Conservation (phyloP, 768 basidiomycete species). For the Phaeolepiota aurea region DNA sequence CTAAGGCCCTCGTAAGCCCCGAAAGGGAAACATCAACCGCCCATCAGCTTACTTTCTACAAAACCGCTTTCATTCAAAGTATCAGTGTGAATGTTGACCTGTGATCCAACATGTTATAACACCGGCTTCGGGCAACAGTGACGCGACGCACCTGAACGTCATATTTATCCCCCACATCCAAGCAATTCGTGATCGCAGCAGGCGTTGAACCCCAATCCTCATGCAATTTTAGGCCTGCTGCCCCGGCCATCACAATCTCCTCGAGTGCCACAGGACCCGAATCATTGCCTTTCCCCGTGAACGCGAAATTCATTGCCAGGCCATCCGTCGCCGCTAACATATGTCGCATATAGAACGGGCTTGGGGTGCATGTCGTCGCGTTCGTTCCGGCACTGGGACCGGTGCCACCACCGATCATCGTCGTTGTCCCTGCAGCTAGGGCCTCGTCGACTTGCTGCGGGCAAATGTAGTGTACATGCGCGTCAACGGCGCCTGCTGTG, state of each 20-base stretch:
- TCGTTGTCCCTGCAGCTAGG: slow-evolving; percentile 77
- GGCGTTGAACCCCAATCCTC: slow-evolving; percentile 98
- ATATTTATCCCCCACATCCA: slow-evolving; percentile 81
- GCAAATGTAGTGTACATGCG: slow-evolving; percentile 92
- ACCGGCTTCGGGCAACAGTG: neutral
- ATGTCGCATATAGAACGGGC: slow-evolving; percentile 78
- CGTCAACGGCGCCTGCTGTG: slow-evolving; percentile 90
- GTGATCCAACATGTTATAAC: slow-evolving; percentile 14
- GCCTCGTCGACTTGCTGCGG: slow-evolving; percentile 89
- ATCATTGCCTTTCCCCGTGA: slow-evolving; percentile 97
- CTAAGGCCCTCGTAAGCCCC: slow-evolving; percentile 26
- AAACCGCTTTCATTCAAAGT: slow-evolving; percentile 97
- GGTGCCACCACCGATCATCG: slow-evolving; percentile 93
- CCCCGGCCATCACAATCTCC: slow-evolving; percentile 79
- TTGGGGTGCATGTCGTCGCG: slow-evolving; percentile 93
- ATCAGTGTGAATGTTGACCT: slow-evolving; percentile 95
- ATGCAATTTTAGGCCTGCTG: slow-evolving; percentile 87
- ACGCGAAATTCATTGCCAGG: slow-evolving; percentile 85
- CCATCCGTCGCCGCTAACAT: slow-evolving; percentile 93
- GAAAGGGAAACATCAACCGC: neutral
- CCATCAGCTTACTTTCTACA: slow-evolving; percentile 70
- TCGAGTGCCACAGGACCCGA: slow-evolving; percentile 63
- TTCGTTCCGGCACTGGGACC: slow-evolving; percentile 86
- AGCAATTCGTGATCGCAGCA: slow-evolving; percentile 62
- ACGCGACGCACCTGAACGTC: slow-evolving; percentile 73